phyloP scores from a whole-genome alignment of 805 yeast genomes.

The Huiozyma naganishii region DNA sequence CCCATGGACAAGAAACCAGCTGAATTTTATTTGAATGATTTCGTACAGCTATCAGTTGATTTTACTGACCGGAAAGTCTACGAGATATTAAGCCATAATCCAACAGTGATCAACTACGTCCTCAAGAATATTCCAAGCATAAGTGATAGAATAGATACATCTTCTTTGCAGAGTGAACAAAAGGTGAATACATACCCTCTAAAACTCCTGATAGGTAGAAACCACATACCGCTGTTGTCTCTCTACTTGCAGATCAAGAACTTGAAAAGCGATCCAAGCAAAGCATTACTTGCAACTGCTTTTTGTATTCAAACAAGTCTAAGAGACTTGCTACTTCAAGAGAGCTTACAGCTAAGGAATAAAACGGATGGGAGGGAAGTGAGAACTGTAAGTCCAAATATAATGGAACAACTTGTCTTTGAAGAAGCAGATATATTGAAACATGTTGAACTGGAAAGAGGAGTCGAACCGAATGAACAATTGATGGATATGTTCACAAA shows the following conservation, averaged over 20 bases:
- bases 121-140: slow-evolving; percentile 7
- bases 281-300: slow-evolving; percentile 9
- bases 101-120: slow-evolving; percentile 12
- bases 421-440: background rate
- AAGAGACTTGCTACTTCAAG: slow-evolving; percentile 3
- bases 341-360: background rate
- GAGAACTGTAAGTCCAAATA: background rate
- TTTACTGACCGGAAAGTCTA: slow-evolving; percentile 9
- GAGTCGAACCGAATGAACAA: slow-evolving; percentile 7
- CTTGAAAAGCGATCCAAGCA: slow-evolving; percentile 2
- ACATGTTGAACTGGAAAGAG: background rate
- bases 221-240: slow-evolving; percentile 12
- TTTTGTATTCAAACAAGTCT: slow-evolving; percentile 6
- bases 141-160: background rate
- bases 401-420: background rate
- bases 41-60: slow-evolving; percentile 9
- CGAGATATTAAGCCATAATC: slow-evolving; percentile 9
- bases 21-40: slow-evolving; percentile 17
- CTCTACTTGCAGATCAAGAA: slow-evolving; percentile 7
- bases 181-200: background rate
- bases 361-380: background rate
- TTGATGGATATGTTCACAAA: slow-evolving; percentile 5
- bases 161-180: background rate
- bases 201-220: background rate
- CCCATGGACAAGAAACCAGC: slow-evolving; percentile 20